Base-by-base conservation (phyloP, 2,329 filamentous ascomycete species). In the Diaporthe batatas region DNA sequence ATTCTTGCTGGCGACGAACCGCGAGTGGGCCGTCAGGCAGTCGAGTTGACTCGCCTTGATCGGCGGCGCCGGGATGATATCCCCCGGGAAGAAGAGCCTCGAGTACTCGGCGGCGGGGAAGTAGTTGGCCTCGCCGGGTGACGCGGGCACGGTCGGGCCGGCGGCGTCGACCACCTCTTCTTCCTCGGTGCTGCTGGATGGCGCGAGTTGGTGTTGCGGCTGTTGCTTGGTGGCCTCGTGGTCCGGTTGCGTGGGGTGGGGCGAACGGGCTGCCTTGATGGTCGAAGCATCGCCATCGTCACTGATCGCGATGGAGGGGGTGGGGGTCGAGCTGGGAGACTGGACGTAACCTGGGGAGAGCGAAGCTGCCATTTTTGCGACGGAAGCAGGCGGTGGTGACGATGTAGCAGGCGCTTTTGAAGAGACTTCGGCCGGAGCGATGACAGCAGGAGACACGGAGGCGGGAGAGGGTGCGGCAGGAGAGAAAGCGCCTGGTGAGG, bases 1-100 rank as follows among this genome's bases (percentile, higher is more conserved):
- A 78, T 90, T 90, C 73, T 81, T 80, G 69, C 84, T 84, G 49
- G 83, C 80, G 70, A 85, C 82, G 85, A 90, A 87, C 59, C 79
- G 82, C 59, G 78, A 78, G 77, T 91, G 89, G 4, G 79, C 78
- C 53, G 84, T 83, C 72, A 86, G 83, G 79, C 89, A 91, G 72
- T 80, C 76, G 75, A 84, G 84, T 59, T 86, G 82, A 67, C 80
- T 82, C 49, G 74, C 73, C 53, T 73, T 72, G n/a, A 89, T 79
- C 1, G 86, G 82, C 10, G 79, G 79, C 1, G 88, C 81, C 23
- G 81, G 80, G 71, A 86, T 81, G 32, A 88, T 77, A 18, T 81
- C 79, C 55, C 82, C 81, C 6, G 82, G 78, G 2, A 78, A 76
- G 10, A 79, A 68, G 6, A 74, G 77, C 47, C 76, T 77, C 6